Percentiles rank a stretch among this genome's conserved stretches.
phyloP scores from a whole-genome alignment of 2,329 filamentous ascomycete genomes.

The Trichophyton mentagrophytes region DNA sequence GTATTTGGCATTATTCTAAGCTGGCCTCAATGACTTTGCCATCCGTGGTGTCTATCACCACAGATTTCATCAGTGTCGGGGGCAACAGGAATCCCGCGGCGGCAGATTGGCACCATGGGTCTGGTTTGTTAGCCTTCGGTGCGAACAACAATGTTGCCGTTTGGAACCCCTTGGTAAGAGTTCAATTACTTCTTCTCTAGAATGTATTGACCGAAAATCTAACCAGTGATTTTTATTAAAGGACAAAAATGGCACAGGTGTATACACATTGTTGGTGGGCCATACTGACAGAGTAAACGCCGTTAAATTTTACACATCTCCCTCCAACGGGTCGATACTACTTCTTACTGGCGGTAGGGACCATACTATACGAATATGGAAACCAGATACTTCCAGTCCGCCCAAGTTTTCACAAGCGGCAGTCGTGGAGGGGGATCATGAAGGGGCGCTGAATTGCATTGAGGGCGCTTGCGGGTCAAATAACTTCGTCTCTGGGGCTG shows the following conservation, averaged over 20 bases:
- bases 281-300: constrained; percentile 73
- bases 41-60: constrained; percentile 28
- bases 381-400: constrained; percentile 17
- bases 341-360: constrained; percentile 75
- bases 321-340: constrained; percentile 38
- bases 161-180: constrained; percentile 65
- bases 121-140: constrained; percentile 70
- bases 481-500: constrained; percentile 47
- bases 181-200: not conserved
- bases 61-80: constrained; percentile 57
- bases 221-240: constrained; percentile 16
- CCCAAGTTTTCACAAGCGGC: constrained; percentile 31
- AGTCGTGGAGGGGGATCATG: constrained; percentile 49
- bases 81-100: constrained; percentile 82
- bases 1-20: not conserved
- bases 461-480: constrained; percentile 33
- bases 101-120: constrained; percentile 68
- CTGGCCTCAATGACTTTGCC: not conserved
- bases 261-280: constrained; percentile 56
- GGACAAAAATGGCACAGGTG: constrained; percentile 41
- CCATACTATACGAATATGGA: constrained; percentile 57
- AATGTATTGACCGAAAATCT: not conserved
- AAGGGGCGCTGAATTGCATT: constrained; percentile 59
- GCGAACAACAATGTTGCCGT: constrained; percentile 78
- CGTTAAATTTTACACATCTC: constrained; percentile 58